Conservation (phyloP, 148 eudicot species). For the Fagopyrum tataricum region DNA sequence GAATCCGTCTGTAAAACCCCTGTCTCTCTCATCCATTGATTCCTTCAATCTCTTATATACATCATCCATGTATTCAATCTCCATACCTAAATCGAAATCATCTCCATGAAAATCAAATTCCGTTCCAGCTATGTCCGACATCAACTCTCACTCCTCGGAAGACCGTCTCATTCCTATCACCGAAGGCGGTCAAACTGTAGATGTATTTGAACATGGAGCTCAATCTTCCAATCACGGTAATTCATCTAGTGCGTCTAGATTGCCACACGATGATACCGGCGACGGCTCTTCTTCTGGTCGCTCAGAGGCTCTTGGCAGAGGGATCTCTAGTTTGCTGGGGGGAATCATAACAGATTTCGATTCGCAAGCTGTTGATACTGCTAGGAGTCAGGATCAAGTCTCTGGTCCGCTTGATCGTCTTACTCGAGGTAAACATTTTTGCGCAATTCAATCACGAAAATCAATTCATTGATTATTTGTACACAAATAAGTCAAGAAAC, state of each 20-base stretch:
- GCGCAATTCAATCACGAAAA: neutral
- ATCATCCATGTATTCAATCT: neutral
- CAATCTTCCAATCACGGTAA: neutral
- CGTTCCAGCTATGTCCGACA: neutral
- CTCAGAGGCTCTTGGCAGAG: conserved; percentile 36
- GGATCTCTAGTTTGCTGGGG: conserved; percentile 40
- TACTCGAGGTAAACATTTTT: conserved; percentile 37
- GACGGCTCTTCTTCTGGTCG: conserved; percentile 2
- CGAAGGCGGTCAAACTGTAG: neutral
- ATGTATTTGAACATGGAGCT: neutral
- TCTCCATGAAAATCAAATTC: neutral
- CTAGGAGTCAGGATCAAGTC: conserved; percentile 53
- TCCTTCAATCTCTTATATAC: neutral
- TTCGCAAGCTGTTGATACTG: conserved; percentile 42
- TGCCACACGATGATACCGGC: neutral
- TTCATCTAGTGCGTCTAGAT: neutral
- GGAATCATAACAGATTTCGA: conserved; percentile 63
- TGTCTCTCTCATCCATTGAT: neutral
- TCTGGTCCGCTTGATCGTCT: conserved; percentile 70
- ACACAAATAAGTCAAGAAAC: neutral
- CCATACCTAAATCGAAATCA: neutral
- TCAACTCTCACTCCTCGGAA: conserved; percentile 3
- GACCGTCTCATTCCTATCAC: neutral
- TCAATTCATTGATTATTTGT: neutral
- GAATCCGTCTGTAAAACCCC: neutral